A percentile compares a stretch with the other conserved stretches of the same genome.
These are phyloP conservation scores for Lasiosphaeria ovina DNA, from an alignment of 495 filamentous ascomycete genomes.

Conservation along the genomic window DNA sequence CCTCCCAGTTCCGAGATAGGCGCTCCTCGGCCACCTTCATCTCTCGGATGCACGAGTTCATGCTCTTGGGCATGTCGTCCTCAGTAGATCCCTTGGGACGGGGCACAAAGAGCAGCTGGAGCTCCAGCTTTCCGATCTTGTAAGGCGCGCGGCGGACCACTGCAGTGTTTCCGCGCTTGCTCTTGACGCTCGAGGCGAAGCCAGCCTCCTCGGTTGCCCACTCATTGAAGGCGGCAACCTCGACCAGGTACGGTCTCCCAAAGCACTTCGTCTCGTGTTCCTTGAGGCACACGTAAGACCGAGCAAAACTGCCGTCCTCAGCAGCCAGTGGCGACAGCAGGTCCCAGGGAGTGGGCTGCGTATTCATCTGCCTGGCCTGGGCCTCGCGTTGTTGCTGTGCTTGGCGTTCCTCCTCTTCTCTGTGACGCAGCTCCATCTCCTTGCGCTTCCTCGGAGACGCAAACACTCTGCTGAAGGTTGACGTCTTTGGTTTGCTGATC, in stretches of 20 bases:
- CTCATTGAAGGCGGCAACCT: conserved; percentile 94
- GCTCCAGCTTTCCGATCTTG: conserved; percentile 86
- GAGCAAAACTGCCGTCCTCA: conserved; percentile 87
- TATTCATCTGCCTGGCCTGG: conserved; percentile 54
- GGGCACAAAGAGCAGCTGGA: conserved; percentile 91
- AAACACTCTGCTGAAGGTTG: conserved; percentile 87
- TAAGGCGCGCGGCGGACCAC: conserved; percentile 77
- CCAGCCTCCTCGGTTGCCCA: conserved; percentile 85
- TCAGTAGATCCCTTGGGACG: conserved; percentile 85
- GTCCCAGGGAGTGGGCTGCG: conserved; percentile 74
- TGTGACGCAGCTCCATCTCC: conserved; percentile 79
- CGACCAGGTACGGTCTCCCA: conserved; percentile 80
- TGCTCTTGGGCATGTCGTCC: conserved; percentile 97
- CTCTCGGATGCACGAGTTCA: conserved; percentile 91
- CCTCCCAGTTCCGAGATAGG: conserved; percentile 73
- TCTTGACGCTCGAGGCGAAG: conserved; percentile 75
- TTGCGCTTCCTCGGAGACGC: conserved; percentile 93
- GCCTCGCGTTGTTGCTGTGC: conserved; percentile 68
- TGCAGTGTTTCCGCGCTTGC: conserved; percentile 69
- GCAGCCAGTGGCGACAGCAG: conserved; percentile 81
- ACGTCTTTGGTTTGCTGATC: conserved; percentile 63
- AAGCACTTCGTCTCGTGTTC: conserved; percentile 85
- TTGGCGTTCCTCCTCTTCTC: conserved; percentile 67
- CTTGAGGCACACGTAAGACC: conserved; percentile 88
- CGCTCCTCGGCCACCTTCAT: conserved; percentile 81